These are phyloP conservation scores for Zoysia pacifica DNA, from an alignment of 176 grass and related monocot genomes.

Conservation along the genomic window DNA sequence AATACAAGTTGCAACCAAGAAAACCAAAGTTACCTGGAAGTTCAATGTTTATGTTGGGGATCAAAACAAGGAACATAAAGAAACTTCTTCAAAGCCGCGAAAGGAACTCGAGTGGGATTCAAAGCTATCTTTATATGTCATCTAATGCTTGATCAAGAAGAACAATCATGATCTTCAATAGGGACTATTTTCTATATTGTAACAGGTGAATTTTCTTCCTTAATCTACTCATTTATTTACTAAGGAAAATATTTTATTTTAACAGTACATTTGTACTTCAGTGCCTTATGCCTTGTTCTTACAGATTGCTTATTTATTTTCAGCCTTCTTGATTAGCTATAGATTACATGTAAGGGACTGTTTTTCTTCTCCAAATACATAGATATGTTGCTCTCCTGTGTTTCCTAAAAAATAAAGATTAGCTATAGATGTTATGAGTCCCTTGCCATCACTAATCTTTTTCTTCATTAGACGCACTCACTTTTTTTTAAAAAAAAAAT, in stretches of 20 bases:
- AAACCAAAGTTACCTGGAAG: constrained; percentile 55
- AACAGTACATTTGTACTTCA: not conserved
- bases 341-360: no score
- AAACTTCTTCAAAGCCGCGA: constrained; percentile 56
- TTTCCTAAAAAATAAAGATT: no score
- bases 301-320: not conserved
- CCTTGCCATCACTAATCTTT: not conserved
- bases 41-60: constrained; percentile 68
- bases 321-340: not conserved
- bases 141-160: constrained; percentile 16
- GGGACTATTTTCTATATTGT: not conserved
- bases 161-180: constrained; percentile 14
- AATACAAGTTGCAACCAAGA: constrained; percentile 31
- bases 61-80: constrained; percentile 71
- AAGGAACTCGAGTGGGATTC: constrained; percentile 31
- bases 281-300: not conserved
- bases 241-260: not conserved
- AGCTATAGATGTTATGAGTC: no score
- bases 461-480: not conserved
- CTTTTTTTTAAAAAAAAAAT: not conserved
- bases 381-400: no score
- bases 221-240: not conserved
- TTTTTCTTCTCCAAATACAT: no score
- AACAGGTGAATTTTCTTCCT: constrained; percentile 31
- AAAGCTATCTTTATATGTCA: constrained; percentile 4